Conservation (phyloP, 2,329 filamentous ascomycete species). For the Diplodia scrobiculata region DNA sequence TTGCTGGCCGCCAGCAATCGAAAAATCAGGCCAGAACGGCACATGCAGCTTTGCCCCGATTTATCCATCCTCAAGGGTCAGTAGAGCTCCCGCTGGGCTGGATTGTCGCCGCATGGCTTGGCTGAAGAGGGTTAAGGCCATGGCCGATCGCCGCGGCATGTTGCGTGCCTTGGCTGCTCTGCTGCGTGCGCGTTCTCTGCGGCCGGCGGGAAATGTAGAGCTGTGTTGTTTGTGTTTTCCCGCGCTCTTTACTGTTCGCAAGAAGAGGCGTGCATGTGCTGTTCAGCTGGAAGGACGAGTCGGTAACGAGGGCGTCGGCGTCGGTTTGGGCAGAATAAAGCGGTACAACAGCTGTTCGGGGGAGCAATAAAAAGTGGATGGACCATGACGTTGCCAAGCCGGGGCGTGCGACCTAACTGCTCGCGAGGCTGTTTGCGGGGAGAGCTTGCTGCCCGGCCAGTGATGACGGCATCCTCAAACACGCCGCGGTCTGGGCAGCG, state of each 20-base stretch:
- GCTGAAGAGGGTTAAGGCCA: neutral
- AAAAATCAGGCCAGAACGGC: constrained; percentile 1
- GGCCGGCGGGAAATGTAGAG: too few species aligned
- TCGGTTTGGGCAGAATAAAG: neutral
- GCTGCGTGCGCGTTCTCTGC: constrained; percentile 5
- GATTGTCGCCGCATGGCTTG: constrained; percentile 6
- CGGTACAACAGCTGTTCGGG: neutral
- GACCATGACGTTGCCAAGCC: constrained; percentile 19
- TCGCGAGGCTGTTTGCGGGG: constrained; percentile 5
- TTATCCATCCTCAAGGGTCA: constrained; percentile 3
- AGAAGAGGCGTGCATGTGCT: neutral
- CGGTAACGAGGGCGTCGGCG: neutral
- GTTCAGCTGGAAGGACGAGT: neutral
- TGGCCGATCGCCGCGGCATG: constrained; percentile 7
- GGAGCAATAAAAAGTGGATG: neutral
- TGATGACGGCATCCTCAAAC: constrained; percentile 14
- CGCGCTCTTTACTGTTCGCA: neutral
- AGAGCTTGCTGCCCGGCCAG: neutral
- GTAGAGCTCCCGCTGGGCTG: neutral
- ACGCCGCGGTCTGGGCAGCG: constrained; percentile 3
- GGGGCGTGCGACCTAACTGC: neutral
- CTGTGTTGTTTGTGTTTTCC: neutral
- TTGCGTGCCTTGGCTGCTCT: constrained; percentile 12
- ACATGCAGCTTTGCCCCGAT: constrained; percentile 7
- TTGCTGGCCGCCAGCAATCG: neutral